Conservation (phyloP, 345 rosid species). For the Mallotus nudiflorus region DNA sequence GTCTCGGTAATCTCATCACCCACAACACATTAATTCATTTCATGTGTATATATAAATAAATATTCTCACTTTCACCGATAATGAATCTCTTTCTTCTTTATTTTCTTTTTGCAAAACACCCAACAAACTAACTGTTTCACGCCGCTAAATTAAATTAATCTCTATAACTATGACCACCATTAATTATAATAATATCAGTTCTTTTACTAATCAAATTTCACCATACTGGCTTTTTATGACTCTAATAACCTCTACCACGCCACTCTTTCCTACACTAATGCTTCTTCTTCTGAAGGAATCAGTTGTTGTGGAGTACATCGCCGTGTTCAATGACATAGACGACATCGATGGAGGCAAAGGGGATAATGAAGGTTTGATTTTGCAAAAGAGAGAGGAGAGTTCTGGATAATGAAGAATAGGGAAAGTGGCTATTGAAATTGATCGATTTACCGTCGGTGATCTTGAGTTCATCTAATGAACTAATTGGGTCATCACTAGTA, state of each 20-base stretch:
- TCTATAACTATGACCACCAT: neutral
- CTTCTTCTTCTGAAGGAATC: slow-evolving; percentile 84
- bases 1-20: no score
- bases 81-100: no score
- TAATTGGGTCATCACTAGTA: slow-evolving; percentile 17
- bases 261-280: slow-evolving; percentile 74
- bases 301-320: no score
- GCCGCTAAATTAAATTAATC: neutral
- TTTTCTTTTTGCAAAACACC: neutral
- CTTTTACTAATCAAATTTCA: slow-evolving; percentile 44
- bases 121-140: no score
- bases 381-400: slow-evolving; percentile 36
- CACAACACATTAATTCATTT: no score
- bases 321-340: slow-evolving; percentile 77
- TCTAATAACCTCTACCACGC: slow-evolving; percentile 72
- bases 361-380: slow-evolving; percentile 28
- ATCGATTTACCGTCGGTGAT: slow-evolving; percentile 75
- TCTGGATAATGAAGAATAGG: slow-evolving; percentile 40
- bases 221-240: slow-evolving; percentile 83
- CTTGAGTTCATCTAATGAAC: slow-evolving; percentile 40
- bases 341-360: slow-evolving; percentile 40
- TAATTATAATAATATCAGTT: neutral
- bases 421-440: slow-evolving; percentile 85
- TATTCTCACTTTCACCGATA: no score
- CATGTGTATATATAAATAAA: no score